Evolutionary conservation across 805 yeast species (phyloP), one percentile per base, ranked within the genome.

Genomic region (Pichia phayaonensis): DNA sequence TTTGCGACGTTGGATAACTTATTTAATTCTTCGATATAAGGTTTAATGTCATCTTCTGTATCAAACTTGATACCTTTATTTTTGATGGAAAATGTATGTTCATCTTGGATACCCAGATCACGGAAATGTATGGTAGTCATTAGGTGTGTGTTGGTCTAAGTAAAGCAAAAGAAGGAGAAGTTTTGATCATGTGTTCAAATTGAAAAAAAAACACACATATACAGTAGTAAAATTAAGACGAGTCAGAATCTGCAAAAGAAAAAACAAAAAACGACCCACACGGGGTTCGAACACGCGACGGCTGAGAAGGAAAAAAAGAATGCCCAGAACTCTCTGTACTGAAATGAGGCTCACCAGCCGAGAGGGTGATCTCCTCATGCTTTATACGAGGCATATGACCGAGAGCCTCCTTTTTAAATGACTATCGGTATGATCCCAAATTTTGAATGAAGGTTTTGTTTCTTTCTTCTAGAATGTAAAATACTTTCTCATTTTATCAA

Each of bases 41-140:
- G 84, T 59, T 79, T 75, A 54, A 90, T 84, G 60, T 90, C 97
- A 16, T 73, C 80, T 18, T 72, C 76, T 1, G 86, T 59, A 64
- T 90, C 84, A 54, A 90, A 79, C 66, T 90, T 92, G 61, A 84
- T 60, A 46, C 86, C 86, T 65, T 83, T 83, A 23, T 89, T 87
- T 26, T 86, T 79, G 53, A 89, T 69, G 21, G 95, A 83, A 64
- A 72, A 83, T 13, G 71, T 68, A 52, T 74, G 78, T 12, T 68
- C 71, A 12, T 71, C 71, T 5, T 72, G 65, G 54, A 82, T 79
- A 10, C 66, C 66, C 44, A 67, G 56, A 38, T 66, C 70, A 34
- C 66, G 60, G 16, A 58, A 50, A 47, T 63, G 67, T 22, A 62
- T 56, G 8, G 72, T 69, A 5, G 72, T 67, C 72, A 69, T 69